Evolutionary conservation across 2,329 filamentous ascomycete species (phyloP).

Genomic region (Colletotrichum noveboracense): DNA sequence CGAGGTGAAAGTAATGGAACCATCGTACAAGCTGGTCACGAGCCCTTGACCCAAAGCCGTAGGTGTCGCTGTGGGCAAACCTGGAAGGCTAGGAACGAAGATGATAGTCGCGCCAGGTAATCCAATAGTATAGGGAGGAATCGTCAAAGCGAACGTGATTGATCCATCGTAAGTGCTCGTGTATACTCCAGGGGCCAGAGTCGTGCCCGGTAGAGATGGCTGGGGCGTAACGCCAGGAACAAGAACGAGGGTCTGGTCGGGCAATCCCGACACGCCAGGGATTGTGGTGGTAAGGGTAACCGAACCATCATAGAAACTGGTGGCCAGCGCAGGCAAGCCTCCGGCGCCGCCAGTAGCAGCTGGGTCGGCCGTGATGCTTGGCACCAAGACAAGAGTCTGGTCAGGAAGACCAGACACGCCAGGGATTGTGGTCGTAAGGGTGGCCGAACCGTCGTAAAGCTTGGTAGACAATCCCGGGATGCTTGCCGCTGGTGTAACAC

Average conservation of each 20-base stretch:
- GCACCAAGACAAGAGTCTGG: neutral
- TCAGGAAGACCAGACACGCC: neutral
- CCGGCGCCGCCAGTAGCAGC: neutral
- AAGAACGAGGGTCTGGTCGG: neutral
- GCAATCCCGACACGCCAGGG: neutral
- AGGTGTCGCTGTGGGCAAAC: neutral
- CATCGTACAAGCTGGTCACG: conserved; percentile 7
- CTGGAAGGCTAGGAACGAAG: neutral
- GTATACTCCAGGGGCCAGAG: neutral
- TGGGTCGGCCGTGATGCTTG: neutral
- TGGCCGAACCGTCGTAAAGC: neutral
- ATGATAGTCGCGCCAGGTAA: conserved; percentile 1
- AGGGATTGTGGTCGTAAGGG: neutral
- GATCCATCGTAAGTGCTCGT: neutral
- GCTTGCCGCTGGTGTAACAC: neutral
- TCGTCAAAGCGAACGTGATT: neutral
- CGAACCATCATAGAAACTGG: neutral
- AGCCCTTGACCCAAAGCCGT: neutral
- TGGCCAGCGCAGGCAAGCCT: neutral
- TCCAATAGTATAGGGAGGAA: neutral
- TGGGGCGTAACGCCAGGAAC: neutral
- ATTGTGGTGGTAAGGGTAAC: neutral
- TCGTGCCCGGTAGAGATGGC: neutral
- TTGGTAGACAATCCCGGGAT: neutral
- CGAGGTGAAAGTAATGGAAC: neutral